Evolutionary conservation across 441 rosid genomes (phyloP).

Genomic region (Populus hybrid): DNA sequence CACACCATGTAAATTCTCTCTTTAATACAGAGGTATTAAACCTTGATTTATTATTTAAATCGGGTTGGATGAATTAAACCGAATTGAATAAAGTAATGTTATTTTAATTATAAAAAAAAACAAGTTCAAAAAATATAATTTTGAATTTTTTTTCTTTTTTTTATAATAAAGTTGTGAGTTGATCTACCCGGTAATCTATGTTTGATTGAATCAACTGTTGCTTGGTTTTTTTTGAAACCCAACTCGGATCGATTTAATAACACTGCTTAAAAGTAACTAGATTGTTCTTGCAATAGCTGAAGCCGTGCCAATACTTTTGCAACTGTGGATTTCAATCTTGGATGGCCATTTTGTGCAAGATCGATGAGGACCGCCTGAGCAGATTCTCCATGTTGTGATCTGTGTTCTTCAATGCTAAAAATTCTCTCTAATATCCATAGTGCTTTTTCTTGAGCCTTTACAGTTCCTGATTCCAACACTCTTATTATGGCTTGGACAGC

Average conservation of each 20-base stretch:
- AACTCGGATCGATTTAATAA: too few relatives aligned
- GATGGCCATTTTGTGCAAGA: slow-evolving; percentile 53
- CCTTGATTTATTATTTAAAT: too few relatives aligned
- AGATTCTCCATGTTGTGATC: slow-evolving; percentile 37
- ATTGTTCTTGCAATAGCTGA: slow-evolving; percentile 54
- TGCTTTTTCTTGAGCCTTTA: slow-evolving; percentile 54
- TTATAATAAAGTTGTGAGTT: too few relatives aligned
- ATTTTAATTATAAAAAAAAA: too few relatives aligned
- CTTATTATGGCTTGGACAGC: slow-evolving; percentile 39
- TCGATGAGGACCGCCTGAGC: slow-evolving; percentile 57
- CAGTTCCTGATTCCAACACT: slow-evolving; percentile 38
- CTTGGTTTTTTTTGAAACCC: too few relatives aligned
- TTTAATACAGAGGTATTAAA: too few relatives aligned
- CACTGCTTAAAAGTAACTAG: slow-evolving; percentile 40
- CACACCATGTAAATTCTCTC: not conserved
- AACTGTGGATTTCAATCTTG: slow-evolving; percentile 38
- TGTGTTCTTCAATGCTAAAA: slow-evolving; percentile 42
- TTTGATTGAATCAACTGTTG: too few relatives aligned
- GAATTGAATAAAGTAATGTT: too few relatives aligned
- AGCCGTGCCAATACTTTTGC: slow-evolving; percentile 53
- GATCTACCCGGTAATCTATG: too few relatives aligned
- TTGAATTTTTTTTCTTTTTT: too few relatives aligned
- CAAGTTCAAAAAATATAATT: too few relatives aligned
- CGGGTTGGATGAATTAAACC: too few relatives aligned
- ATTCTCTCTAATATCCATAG: slow-evolving; percentile 55